These are phyloP conservation scores for Chiua sp. DNA, from an alignment of 1,284 basidiomycete genomes.

Conservation along the genomic window DNA sequence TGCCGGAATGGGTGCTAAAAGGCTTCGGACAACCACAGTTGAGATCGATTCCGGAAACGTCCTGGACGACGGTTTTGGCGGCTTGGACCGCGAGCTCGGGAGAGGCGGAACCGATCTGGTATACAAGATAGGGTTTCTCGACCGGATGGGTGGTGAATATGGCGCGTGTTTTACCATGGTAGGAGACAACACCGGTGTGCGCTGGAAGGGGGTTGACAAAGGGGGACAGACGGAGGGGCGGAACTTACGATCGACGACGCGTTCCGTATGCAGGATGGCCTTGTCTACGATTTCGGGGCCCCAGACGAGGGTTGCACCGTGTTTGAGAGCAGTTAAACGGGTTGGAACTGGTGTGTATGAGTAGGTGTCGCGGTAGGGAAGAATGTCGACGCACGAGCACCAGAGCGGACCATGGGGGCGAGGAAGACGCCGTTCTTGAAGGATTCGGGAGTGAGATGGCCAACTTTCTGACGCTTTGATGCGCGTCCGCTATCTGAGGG, in stretches of 20 bases:
- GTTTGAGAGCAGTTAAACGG: slow-evolving; percentile 86
- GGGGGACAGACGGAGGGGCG: neutral
- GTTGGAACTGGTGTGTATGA: slow-evolving; percentile 67
- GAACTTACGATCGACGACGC: slow-evolving; percentile 82
- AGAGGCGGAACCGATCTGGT: slow-evolving; percentile 92
- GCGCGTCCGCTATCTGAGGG: slow-evolving; percentile 45
- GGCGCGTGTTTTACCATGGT: slow-evolving; percentile 79
- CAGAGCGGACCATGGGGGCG: slow-evolving; percentile 96
- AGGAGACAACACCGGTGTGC: slow-evolving; percentile 88
- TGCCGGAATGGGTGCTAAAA: slow-evolving; percentile 94
- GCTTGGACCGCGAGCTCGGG: slow-evolving; percentile 93
- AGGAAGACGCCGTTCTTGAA: slow-evolving; percentile 87
- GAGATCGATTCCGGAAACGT: slow-evolving; percentile 94
- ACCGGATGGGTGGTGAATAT: slow-evolving; percentile 95
- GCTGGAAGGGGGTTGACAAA: slow-evolving; percentile 51
- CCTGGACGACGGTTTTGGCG: slow-evolving; percentile 84
- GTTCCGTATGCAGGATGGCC: slow-evolving; percentile 87
- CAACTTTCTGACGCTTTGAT: slow-evolving; percentile 59
- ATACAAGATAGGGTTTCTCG: slow-evolving; percentile 91
- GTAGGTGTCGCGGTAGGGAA: neutral
- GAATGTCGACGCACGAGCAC: slow-evolving; percentile 66
- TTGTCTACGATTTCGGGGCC: slow-evolving; percentile 97
- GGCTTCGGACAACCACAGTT: slow-evolving; percentile 97
- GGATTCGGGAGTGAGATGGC: slow-evolving; percentile 63
- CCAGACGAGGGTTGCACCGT: slow-evolving; percentile 97